Conservation (phyloP, 305 asterid species). For the Rubia peregrina region DNA sequence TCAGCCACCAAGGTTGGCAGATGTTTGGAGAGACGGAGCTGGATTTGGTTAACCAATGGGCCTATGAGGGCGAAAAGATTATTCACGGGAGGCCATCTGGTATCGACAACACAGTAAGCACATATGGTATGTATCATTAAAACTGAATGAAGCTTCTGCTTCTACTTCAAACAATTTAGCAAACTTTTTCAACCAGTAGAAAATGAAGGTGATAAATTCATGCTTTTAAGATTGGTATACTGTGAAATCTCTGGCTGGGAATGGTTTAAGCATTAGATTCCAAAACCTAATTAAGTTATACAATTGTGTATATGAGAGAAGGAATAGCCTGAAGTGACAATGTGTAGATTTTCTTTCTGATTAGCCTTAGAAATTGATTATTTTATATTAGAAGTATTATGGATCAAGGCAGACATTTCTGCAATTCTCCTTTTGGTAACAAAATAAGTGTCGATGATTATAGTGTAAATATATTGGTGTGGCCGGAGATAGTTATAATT, state of each 20-base stretch:
- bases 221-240: neutral
- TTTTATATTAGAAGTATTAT: neutral
- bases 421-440: neutral
- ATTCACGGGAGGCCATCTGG: constrained; percentile 99
- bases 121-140: constrained; percentile 59
- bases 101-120: constrained; percentile 95
- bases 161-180: neutral
- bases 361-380: neutral
- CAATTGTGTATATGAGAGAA: neutral
- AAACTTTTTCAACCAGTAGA: neutral
- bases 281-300: neutral
- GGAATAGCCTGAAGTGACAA: neutral
- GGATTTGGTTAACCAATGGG: constrained; percentile 90
- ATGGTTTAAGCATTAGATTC: neutral
- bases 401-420: neutral
- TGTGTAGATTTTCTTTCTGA: neutral
- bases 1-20: constrained; percentile 89
- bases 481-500: no score
- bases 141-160: neutral
- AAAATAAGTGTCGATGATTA: neutral
- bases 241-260: neutral
- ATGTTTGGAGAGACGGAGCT: constrained; percentile 57
- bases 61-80: constrained; percentile 91
- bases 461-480: neutral
- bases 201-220: neutral